Evolutionary conservation across 345 rosid genomes (phyloP).

Genomic region (Salix brachista): DNA sequence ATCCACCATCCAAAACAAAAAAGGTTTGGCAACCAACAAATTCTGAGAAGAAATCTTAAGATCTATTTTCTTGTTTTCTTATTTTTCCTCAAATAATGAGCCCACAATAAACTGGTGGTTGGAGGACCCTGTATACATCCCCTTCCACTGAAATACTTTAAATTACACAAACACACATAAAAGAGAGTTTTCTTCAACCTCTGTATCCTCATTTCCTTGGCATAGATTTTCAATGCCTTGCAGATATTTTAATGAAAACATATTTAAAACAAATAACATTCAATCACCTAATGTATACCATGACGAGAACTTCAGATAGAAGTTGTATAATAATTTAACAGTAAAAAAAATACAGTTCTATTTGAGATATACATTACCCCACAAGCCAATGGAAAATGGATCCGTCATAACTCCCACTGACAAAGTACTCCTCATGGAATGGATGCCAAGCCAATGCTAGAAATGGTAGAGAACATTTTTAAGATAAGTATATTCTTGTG

Average conservation of each 20-base stretch:
- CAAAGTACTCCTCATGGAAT: conserved; percentile 94
- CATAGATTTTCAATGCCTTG: neutral
- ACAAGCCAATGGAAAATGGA: conserved; percentile 95
- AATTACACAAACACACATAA: neutral
- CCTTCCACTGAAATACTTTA: neutral
- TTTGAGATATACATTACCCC: conserved; percentile 47
- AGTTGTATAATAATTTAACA: neutral
- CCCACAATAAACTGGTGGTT: neutral
- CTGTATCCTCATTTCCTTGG: neutral
- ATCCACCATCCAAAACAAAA: neutral
- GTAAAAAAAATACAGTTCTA: neutral
- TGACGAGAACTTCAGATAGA: neutral
- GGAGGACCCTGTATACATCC: neutral
- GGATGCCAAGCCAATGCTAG: conserved; percentile 99
- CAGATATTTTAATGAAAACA: neutral
- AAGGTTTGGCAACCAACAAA: neutral
- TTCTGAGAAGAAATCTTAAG: neutral
- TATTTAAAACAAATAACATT: neutral
- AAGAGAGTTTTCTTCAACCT: neutral
- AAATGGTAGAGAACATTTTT: conserved; percentile 7
- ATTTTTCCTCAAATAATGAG: neutral
- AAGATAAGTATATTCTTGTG: neutral
- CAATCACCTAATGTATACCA: neutral
- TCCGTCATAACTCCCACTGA: conserved; percentile 94
- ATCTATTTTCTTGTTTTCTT: neutral